Evolutionary conservation across 1,284 basidiomycete species (phyloP), one percentile per base, ranked within the genome.

Genomic region (Puccinia polysora): DNA sequence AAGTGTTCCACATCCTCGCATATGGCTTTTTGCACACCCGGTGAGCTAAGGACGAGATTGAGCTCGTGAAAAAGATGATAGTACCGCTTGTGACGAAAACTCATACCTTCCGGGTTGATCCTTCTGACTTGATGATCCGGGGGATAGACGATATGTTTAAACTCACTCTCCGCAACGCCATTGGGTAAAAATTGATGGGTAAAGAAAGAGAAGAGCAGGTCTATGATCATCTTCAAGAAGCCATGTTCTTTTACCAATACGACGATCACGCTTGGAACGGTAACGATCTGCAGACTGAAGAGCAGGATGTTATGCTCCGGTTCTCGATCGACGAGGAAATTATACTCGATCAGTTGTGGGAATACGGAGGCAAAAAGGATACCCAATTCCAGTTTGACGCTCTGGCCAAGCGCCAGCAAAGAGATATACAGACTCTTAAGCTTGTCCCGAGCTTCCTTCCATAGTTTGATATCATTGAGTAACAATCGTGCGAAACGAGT

Each of bases 51-150:
- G 23, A 79, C 74, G 52, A 78, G 78, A 49, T 74, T 68, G 8
- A 79, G 74, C 62, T 79, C 78, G 23, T 72, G 68, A 49, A 79
- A 78, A 36, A 79, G 58, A 60, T 77, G 75, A 70, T 75, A 76
- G 81, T 94, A 95, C 18, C 92, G 89, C 79, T 96, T 96, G 23
- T 90, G 91, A 78, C 90, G 89, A 85, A 95, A 95, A 0, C 89
- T 88, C 73, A 86, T 85, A 28, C 86, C 86, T 65, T 94, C 91
- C 52, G 90, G 87, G 73, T 93, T 88, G 73, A 92, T 83, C 3
- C 76, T 73, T 10, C 68, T 58, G 81, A 81, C 7, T 56, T 67
- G 20, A 74, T 71, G 30, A 73, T 71, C 58, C n/a, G 65, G 73
- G 34, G 69, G 43, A 83, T 83, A 23, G 83, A 84, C 73, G 85